These are phyloP conservation scores for Solanum pennellii DNA, from an alignment of 257 asterid genomes.

Conservation along the genomic window DNA sequence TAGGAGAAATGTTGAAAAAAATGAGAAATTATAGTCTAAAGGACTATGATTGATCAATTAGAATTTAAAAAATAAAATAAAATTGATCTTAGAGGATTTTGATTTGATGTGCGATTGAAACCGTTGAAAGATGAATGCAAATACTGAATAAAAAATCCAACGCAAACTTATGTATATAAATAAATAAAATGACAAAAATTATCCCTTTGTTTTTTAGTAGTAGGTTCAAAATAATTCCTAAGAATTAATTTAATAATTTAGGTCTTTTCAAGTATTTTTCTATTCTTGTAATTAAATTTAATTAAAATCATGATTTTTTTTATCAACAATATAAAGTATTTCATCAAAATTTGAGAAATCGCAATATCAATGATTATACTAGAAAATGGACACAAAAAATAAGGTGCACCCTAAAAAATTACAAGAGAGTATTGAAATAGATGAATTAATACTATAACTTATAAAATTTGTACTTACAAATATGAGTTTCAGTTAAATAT, in stretches of 20 bases:
- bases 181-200: background rate
- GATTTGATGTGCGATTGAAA: background rate
- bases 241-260: background rate
- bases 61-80: background rate
- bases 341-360: background rate
- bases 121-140: background rate
- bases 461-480: background rate
- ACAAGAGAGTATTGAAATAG: background rate
- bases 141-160: background rate
- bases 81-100: background rate
- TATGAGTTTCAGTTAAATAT: background rate
- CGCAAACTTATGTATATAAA: background rate
- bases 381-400: background rate
- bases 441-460: background rate
- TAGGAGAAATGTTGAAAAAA: background rate
- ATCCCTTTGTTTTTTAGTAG: background rate
- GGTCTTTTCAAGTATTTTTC: background rate
- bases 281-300: background rate
- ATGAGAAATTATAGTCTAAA: background rate
- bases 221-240: background rate
- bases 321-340: background rate
- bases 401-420: background rate
- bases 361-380: background rate
- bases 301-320: background rate
- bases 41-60: background rate